Conservation (phyloP, 1,284 basidiomycete genomes). For the Cystobasidium pallidum region DNA sequence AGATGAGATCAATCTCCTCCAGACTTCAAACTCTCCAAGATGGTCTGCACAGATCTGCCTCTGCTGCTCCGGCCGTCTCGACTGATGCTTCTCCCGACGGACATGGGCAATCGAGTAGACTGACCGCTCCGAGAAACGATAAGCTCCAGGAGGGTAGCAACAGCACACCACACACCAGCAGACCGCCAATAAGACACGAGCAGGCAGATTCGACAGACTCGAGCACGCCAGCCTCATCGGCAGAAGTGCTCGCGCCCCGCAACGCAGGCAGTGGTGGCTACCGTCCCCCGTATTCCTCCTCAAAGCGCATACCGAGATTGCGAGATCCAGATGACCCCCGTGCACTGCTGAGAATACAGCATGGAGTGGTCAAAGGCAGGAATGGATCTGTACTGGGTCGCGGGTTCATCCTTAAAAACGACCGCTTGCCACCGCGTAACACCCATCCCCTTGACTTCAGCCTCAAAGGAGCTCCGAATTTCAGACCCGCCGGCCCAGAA, state of each 20-base stretch:
- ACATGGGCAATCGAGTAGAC: slow-evolving; percentile 2
- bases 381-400: slow-evolving; percentile 49
- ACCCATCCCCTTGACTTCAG: slow-evolving; percentile 66
- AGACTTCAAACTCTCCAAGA: not conserved
- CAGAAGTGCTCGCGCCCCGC: slow-evolving; percentile 3
- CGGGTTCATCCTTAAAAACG: slow-evolving; percentile 52
- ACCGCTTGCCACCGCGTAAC: slow-evolving; percentile 46
- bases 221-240: not conserved
- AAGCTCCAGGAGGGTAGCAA: not conserved
- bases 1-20: not conserved
- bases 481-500: slow-evolving; percentile 74
- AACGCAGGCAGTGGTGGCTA: not conserved
- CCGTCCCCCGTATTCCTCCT: not conserved
- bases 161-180: not conserved
- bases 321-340: slow-evolving; percentile 22
- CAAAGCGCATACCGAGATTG: slow-evolving; percentile 7
- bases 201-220: slow-evolving; percentile 15
- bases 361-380: slow-evolving; percentile 44
- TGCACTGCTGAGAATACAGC: slow-evolving; percentile 32
- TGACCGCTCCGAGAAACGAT: not conserved
- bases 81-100: not conserved
- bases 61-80: slow-evolving; percentile 25
- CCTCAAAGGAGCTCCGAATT: slow-evolving; percentile 90
- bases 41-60: not conserved
- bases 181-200: slow-evolving; percentile 1